These are phyloP conservation scores for Eimeria acervulina DNA, from an alignment of 169 alveolate genomes.

Conservation along the genomic window DNA sequence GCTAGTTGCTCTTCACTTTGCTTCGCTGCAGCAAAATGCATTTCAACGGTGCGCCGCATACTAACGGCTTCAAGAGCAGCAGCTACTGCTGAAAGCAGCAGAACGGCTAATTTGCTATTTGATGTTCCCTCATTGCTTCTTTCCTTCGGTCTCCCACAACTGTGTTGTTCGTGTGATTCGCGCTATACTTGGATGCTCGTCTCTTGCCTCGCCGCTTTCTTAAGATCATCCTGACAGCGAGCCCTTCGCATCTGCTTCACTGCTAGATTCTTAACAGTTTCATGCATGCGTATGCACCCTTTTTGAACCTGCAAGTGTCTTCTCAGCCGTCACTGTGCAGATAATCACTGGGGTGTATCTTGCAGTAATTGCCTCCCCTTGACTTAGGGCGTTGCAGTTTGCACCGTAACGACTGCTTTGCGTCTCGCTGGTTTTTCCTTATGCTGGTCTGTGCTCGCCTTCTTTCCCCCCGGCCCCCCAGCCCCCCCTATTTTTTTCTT, in stretches of 20 bases:
- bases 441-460: not conserved
- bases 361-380: not conserved
- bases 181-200: not conserved
- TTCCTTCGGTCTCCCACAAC: not conserved
- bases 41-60: conserved; percentile 57
- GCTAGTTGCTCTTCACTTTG: conserved; percentile 56
- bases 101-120: not conserved
- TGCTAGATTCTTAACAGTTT: not conserved
- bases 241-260: not conserved
- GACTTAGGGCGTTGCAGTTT: not conserved
- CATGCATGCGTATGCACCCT: not conserved
- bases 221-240: not conserved
- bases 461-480: not conserved
- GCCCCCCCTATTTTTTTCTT: not conserved
- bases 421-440: not conserved
- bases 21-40: conserved; percentile 56
- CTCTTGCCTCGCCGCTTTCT: not conserved
- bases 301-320: not conserved
- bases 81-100: not conserved
- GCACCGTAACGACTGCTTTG: not conserved
- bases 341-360: not conserved
- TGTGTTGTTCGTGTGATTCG: not conserved
- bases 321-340: not conserved
- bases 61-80: not conserved
- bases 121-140: not conserved